phyloP scores from a whole-genome alignment of 1,284 basidiomycete genomes.

The Malassezia obtusa region DNA sequence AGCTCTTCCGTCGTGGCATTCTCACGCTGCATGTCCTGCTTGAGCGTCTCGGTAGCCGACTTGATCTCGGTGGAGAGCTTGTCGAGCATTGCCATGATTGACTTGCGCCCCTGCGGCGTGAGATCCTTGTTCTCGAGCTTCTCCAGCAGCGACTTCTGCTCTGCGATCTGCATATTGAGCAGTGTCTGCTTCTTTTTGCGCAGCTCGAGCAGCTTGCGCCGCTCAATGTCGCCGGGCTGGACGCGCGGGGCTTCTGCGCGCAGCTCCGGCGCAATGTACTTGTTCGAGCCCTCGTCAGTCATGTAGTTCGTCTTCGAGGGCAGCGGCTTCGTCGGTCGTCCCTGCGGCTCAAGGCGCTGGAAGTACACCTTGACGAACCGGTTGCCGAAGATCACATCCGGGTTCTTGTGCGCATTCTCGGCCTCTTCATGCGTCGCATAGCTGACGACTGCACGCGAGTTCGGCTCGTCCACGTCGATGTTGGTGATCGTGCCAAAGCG shows the following conservation, averaged over 20 bases:
- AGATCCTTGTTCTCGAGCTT: constrained; percentile 58
- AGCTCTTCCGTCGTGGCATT: constrained; percentile 59
- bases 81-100: constrained; percentile 65
- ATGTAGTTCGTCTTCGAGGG: constrained; percentile 28
- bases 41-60: constrained; percentile 48
- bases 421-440: constrained; percentile 79
- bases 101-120: constrained; percentile 65
- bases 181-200: constrained; percentile 59
- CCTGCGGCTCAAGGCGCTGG: constrained; percentile 46
- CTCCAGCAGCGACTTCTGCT: constrained; percentile 77
- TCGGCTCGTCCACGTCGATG: constrained; percentile 71
- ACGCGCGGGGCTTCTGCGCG: background rate
- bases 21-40: constrained; percentile 39
- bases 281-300: constrained; percentile 32
- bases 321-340: constrained; percentile 16
- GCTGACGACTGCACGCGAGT: constrained; percentile 69
- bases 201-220: constrained; percentile 50
- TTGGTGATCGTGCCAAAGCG: constrained; percentile 86
- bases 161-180: constrained; percentile 72
- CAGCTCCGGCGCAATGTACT: constrained; percentile 32
- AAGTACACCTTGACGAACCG: constrained; percentile 71
- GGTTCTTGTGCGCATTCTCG: constrained; percentile 75
- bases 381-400: constrained; percentile 85
- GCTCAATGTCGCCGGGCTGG: constrained; percentile 17
- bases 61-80: constrained; percentile 74